Base-by-base conservation (phyloP, 768 basidiomycete species). In the Clitopilus hobsonii region DNA sequence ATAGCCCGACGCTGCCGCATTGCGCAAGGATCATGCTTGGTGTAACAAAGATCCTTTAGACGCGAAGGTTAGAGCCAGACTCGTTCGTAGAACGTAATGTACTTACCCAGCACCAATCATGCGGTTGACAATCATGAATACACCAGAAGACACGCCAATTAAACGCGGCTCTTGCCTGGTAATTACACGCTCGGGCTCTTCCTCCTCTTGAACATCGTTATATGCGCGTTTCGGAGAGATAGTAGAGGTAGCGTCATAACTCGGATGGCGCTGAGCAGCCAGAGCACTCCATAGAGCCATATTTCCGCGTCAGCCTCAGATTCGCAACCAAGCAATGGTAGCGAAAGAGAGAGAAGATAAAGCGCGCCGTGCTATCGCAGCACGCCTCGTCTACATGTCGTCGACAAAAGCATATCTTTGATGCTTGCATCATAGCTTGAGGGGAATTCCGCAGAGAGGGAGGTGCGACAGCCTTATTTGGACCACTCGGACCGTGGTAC, bases 11-110 rank as follows among this genome's bases (percentile, higher is more conserved):
- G 48, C 69, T 71, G 20, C 73, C 71, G 27, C 66, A 69, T 10
- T 69, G 58, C 23, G 52, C 52, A 22, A 71, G 57, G 30, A 73
- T 70, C 6, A 55, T 63, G 49, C 67, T 68, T 24, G 72, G 72
- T 0, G 71, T 74, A 3, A 71, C 71, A 53, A 72, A 74, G 13
- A 74, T 67, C 11, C 71, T 71, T n/a, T n/a, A n/a, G n/a, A n/a
- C n/a, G n/a, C n/a, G n/a, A n/a, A n/a, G n/a, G 41, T 6, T 36
- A 28, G 24, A 20, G 30, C 20, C 16, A 29, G 52, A 23, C 56
- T 41, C 27, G 23, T 38, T 16, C 18, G n/a, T n/a, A 11, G 2
- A 7, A 7, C 23, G n/a, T 5, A 5, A 16, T 47, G 3, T n/a
- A 61, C 66, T 22, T 51, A 71, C 71, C 69, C 71, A 51, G 73